These are phyloP conservation scores for Hymenoscyphus linearis DNA, from an alignment of 2,329 filamentous ascomycete species.

Conservation along the genomic window DNA sequence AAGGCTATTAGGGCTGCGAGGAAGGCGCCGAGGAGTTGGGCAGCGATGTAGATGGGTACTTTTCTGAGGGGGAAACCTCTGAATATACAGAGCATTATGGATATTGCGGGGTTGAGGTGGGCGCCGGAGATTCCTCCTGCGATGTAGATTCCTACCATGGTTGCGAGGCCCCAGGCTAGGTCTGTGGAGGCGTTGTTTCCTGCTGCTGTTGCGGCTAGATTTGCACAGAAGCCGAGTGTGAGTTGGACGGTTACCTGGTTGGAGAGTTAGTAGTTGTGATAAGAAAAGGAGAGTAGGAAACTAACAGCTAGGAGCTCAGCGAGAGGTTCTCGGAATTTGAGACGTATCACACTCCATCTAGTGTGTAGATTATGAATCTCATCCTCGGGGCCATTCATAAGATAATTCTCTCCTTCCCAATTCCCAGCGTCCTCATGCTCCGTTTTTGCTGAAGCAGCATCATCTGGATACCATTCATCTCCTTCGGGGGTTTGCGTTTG, in stretches of 20 bases:
- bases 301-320: slow-evolving; percentile 47
- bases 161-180: slow-evolving; percentile 49
- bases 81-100: slow-evolving; percentile 42
- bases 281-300: background rate
- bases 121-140: slow-evolving; percentile 43
- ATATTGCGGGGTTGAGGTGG: slow-evolving; percentile 41
- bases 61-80: slow-evolving; percentile 48
- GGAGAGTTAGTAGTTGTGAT: background rate
- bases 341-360: slow-evolving; percentile 42
- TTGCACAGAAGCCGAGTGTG: slow-evolving; percentile 42
- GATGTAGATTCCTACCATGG: slow-evolving; percentile 46
- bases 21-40: slow-evolving; percentile 49
- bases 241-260: slow-evolving; percentile 34
- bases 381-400: slow-evolving; percentile 18
- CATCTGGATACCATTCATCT: slow-evolving; percentile 16
- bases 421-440: slow-evolving; percentile 18
- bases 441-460: slow-evolving; percentile 19
- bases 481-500: background rate
- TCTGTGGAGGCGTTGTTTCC: slow-evolving; percentile 40
- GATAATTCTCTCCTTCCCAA: slow-evolving; percentile 17
- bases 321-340: slow-evolving; percentile 43
- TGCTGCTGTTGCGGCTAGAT: slow-evolving; percentile 34
- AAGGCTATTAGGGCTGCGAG: slow-evolving; percentile 43
- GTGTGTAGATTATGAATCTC: slow-evolving; percentile 28
- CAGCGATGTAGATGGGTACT: slow-evolving; percentile 44